Evolutionary conservation across 257 asterid species (phyloP), one percentile per base, ranked within the genome.

Genomic region (Buddleja alternifolia): DNA sequence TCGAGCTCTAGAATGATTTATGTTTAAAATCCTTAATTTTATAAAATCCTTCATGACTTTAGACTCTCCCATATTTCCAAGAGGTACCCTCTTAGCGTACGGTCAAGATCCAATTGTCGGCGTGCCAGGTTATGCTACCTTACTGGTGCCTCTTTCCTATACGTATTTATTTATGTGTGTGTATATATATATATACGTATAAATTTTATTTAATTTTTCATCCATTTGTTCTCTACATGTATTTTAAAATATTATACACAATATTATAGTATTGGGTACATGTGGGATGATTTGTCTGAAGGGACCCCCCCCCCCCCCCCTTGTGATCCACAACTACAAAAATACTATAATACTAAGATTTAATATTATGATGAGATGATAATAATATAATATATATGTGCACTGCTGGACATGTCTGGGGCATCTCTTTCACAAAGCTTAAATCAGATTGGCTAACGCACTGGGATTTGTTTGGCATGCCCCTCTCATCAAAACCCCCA

Each of bases 401-500:
- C 79, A 71, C 45, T 75, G 88, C 83, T 82, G 96, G 81, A 82
- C 67, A 70, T 84, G 88, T 80, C 80, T 78, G 89, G 87, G 83
- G 87, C 94, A 83, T 86, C 90, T 82, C 80, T 78, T 73, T 67
- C 89, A 74, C 87, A 83, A 78, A 84, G 66, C 80, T 80, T 52
- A 67, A 72, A 78, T 58, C 67, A 66, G 47, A 82, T 79, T 78
- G 86, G 92, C 59, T 76, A 68, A 76, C 77, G 79, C 76, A 81
- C 84, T 82, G 86, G 85, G 90, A 85, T 82, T 80, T 86, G 89
- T 84, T 88, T 80, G 88, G 92, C 95, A 89, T 88, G 95, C 90
- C 72, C 65, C 70, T 80, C 75, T 15, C 55, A 65, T 67, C 76
- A 71, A 76, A 62, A 42, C 74, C 73, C 71, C 41, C 75, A 54